Evolutionary conservation across 1,284 basidiomycete genomes (phyloP).

Genomic region (Hortiboletus rubellus): DNA sequence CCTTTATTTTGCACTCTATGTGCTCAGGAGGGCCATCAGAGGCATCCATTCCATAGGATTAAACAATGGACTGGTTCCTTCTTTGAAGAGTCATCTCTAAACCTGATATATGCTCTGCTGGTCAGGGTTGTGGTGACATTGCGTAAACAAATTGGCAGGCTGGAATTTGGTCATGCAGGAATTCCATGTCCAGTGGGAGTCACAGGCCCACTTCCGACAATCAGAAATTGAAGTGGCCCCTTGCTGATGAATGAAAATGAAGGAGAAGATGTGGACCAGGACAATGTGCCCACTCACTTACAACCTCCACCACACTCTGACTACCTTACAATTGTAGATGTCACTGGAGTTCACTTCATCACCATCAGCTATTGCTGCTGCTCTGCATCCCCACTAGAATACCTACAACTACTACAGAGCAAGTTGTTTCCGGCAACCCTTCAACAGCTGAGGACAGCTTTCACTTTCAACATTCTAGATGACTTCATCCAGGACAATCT

Average conservation of each 20-base stretch:
- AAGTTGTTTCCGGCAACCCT: not conserved
- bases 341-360: not conserved
- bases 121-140: not conserved
- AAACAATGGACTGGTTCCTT: not conserved
- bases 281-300: too few relatives aligned
- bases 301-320: too few relatives aligned
- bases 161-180: too few relatives aligned
- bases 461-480: slow-evolving; percentile 30
- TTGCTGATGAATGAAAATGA: too few relatives aligned
- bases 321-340: too few relatives aligned
- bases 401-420: not conserved
- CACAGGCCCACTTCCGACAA: too few relatives aligned
- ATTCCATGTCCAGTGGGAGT: too few relatives aligned
- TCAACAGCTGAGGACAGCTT: slow-evolving; percentile 23
- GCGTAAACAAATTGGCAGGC: too few relatives aligned
- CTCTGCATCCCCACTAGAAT: fast-evolving
- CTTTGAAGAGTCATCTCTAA: not conserved
- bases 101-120: not conserved
- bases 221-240: too few relatives aligned
- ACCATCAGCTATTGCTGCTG: not conserved
- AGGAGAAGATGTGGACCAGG: too few relatives aligned
- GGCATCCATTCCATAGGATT: not conserved
- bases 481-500: slow-evolving; percentile 30
- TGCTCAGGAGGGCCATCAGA: too few relatives aligned
- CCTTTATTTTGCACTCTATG: not conserved